Percentiles rank a stretch among this genome's conserved stretches.
Evolutionary conservation across 345 rosid genomes (phyloP).

Genomic region (Euphorbia lathyris): DNA sequence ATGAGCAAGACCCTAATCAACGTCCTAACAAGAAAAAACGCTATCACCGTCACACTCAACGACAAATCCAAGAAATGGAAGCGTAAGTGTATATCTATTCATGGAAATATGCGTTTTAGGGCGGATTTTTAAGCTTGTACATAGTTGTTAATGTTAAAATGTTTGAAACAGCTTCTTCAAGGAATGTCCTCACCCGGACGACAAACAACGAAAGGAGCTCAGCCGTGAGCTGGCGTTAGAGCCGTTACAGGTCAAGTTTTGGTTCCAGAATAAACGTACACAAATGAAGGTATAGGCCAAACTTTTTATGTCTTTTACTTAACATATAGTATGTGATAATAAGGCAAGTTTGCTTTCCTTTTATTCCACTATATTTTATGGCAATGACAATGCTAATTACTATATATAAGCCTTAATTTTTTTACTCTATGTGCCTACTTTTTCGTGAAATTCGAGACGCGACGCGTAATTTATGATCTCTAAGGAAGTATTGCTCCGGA

Average conservation of each 20-base stretch:
- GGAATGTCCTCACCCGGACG: constrained; percentile 96
- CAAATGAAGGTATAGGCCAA: constrained; percentile 76
- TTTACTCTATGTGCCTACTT: background rate
- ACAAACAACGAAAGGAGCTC: constrained; percentile 89
- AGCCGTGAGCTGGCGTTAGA: constrained; percentile 71
- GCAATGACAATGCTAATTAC: background rate
- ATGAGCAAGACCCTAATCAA: constrained; percentile 73
- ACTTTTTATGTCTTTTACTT: background rate
- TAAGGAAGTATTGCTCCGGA: too few species aligned
- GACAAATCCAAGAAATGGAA: constrained; percentile 94
- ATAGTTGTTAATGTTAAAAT: too few species aligned
- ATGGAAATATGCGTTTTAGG: too few species aligned
- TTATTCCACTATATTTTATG: background rate
- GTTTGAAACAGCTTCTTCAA: constrained; percentile 58
- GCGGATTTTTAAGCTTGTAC: too few species aligned
- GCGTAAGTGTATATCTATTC: constrained; percentile 43
- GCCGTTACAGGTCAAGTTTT: constrained; percentile 88
- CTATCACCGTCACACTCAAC: constrained; percentile 92
- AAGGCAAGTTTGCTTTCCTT: background rate
- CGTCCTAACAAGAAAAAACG: constrained; percentile 71
- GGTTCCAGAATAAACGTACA: constrained; percentile 99
- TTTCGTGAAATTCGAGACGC: too few species aligned
- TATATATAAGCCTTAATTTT: background rate
- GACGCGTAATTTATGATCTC: too few species aligned
- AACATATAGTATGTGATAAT: background rate